phyloP scores from a whole-genome alignment of 208 protist genomes.

The Sergeia podlipaevii region DNA sequence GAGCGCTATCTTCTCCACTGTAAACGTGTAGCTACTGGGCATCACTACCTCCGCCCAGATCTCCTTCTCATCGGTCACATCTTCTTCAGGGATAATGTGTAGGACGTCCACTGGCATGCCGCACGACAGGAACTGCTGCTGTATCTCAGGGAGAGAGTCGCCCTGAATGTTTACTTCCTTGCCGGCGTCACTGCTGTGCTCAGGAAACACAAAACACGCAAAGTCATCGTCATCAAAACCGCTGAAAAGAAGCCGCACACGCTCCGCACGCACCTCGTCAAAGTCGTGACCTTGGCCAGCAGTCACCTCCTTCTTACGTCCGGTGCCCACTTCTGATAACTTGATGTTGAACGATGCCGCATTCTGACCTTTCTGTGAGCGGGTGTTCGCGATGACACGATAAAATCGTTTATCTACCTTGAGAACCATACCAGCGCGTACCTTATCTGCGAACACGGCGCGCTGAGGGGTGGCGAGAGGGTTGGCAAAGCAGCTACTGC shows the following conservation, averaged over 20 bases:
- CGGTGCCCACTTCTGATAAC: constrained; percentile 73
- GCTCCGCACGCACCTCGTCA: constrained; percentile 68
- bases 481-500: neutral
- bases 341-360: constrained; percentile 88
- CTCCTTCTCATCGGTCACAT: constrained; percentile 48
- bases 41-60: constrained; percentile 81
- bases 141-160: constrained; percentile 63
- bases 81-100: constrained; percentile 76
- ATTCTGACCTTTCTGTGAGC: constrained; percentile 90
- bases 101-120: constrained; percentile 87
- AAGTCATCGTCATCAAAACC: constrained; percentile 90
- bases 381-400: constrained; percentile 75
- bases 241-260: constrained; percentile 82
- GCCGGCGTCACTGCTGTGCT: constrained; percentile 71
- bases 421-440: constrained; percentile 81
- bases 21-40: constrained; percentile 84
- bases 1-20: constrained; percentile 79
- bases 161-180: constrained; percentile 79
- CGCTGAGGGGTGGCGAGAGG: constrained; percentile 26
- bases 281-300: constrained; percentile 85
- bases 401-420: constrained; percentile 76
- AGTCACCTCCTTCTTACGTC: constrained; percentile 80
- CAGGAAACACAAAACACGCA: constrained; percentile 87
- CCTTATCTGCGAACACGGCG: constrained; percentile 80
- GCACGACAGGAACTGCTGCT: constrained; percentile 82